Base-by-base conservation (phyloP, 257 asterid species). In the Solanum etuberosum region DNA sequence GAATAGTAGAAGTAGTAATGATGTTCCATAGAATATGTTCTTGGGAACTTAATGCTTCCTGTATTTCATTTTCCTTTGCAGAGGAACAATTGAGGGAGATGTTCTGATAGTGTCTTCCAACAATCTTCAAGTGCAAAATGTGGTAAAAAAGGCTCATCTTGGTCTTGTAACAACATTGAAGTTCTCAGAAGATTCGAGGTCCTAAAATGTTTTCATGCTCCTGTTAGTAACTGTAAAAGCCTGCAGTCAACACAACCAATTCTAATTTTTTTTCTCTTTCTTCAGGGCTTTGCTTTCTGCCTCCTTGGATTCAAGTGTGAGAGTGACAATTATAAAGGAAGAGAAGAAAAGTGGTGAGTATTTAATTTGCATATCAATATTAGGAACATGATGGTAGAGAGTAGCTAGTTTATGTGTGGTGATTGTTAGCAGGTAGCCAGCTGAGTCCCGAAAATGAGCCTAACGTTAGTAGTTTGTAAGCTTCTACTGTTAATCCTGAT, bases 181-280 rank as follows among this genome's bases (percentile, higher is more conserved):
- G 46, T 96, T 97, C 92, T 95, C 99, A 38, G 91, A 73, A 31
- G 95, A 97, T 93, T 96, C 99, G 32, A 97, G 98, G 99, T 97
- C 82, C 82, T 83, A 61, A 73, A 20, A 54, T 83, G 34, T 34
- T n/a, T 85, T 68, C 82, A 31, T 29, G 38, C 68, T 84, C 80
- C 80, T 86, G 71, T 51, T 48, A 83, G 74, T 73, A 15, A 71
- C 86, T 86, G 80, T 51, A 77, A 59, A 83, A 57, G 51, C 71
- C 76, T 87, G 25, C 59, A 40, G n/a, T 48, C 13, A 51, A 77
- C 57, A 59, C 37, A 83, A 82, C 77, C 86, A 37, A 90, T 57
- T 23, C 31, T 86, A 80, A 80, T 40, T 2, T 68, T 54, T 40
- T 4, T 35, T 88, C 61, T 91, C 70, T 86, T 63, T 83, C 63